Percentiles rank a stretch among this genome's conserved stretches.
phyloP scores from a whole-genome alignment of 345 rosid genomes.

The Melaleuca alternifolia region DNA sequence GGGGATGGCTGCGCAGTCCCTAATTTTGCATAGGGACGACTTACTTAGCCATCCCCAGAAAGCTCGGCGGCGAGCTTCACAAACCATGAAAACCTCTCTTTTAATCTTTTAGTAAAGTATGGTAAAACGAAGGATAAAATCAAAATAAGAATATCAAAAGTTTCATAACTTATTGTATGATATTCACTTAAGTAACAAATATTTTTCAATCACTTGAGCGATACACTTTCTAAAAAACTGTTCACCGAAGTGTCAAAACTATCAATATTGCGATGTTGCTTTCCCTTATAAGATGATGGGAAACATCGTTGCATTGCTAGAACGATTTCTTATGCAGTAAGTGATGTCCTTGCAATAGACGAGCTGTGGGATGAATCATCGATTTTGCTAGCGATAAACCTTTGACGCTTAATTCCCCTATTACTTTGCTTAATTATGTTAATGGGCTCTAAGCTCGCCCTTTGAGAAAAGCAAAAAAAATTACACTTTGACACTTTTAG shows the following conservation, averaged over 20 bases:
- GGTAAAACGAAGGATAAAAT: not conserved
- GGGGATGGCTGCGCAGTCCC: not conserved
- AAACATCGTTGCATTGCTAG: not conserved
- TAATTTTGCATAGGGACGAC: not conserved
- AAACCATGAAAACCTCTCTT: not conserved
- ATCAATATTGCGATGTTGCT: not conserved
- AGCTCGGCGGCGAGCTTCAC: not conserved
- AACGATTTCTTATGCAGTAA: not conserved
- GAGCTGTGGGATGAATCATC: too few relatives aligned
- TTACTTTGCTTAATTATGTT: too few relatives aligned
- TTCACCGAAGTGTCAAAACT: not conserved
- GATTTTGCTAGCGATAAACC: too few relatives aligned
- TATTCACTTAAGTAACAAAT: not conserved
- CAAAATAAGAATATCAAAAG: not conserved
- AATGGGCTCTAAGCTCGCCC: too few relatives aligned
- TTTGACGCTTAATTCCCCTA: too few relatives aligned
- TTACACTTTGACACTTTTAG: too few relatives aligned
- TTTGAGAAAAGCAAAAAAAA: too few relatives aligned
- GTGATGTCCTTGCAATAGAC: too few relatives aligned
- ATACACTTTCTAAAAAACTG: fast-evolving
- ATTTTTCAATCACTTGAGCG: not conserved
- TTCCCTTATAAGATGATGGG: not conserved
- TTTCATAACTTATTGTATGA: too few relatives aligned
- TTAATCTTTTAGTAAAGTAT: not conserved
- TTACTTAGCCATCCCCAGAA: not conserved